A percentile compares a stretch with the other conserved stretches of the same genome.
These are phyloP conservation scores for Martiniozyma asiatica DNA, from an alignment of 1,139 yeast genomes.

Conservation along the genomic window DNA sequence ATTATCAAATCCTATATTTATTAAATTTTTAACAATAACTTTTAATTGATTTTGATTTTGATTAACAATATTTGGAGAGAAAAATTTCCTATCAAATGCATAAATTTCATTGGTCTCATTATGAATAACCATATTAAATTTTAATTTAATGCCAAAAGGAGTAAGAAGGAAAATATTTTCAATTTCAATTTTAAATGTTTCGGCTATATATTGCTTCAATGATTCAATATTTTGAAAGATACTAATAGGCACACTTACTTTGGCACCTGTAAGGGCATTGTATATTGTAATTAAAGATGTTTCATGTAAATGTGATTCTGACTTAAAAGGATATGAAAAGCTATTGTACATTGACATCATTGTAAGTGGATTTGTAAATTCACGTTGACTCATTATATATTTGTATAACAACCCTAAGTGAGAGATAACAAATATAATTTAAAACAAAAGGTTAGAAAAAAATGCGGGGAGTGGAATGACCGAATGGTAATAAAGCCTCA, in stretches of 20 bases:
- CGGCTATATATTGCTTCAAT: slow-evolving; percentile 33
- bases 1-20: slow-evolving; percentile 15
- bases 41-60: slow-evolving; percentile 6
- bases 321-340: neutral
- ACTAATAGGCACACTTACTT: slow-evolving; percentile 23
- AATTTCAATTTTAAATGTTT: slow-evolving; percentile 28
- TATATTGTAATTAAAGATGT: slow-evolving; percentile 26
- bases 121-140: slow-evolving; percentile 32
- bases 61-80: slow-evolving; percentile 20
- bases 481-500: too few species aligned
- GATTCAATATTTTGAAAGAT: slow-evolving; percentile 29
- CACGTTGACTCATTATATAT: slow-evolving; percentile 2
- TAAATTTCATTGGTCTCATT: slow-evolving; percentile 34
- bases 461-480: too few species aligned
- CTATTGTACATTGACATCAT: slow-evolving; percentile 14
- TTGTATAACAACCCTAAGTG: too few species aligned
- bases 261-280: slow-evolving; percentile 32
- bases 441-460: too few species aligned
- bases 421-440: too few species aligned
- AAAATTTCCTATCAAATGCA: slow-evolving; percentile 48
- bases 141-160: slow-evolving; percentile 53
- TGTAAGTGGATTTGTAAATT: slow-evolving; percentile 15
- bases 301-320: too few species aligned
- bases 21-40: slow-evolving; percentile 11
- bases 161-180: slow-evolving; percentile 48